phyloP scores from a whole-genome alignment of 495 filamentous ascomycete genomes.

The Annulohypoxylon stygium region DNA sequence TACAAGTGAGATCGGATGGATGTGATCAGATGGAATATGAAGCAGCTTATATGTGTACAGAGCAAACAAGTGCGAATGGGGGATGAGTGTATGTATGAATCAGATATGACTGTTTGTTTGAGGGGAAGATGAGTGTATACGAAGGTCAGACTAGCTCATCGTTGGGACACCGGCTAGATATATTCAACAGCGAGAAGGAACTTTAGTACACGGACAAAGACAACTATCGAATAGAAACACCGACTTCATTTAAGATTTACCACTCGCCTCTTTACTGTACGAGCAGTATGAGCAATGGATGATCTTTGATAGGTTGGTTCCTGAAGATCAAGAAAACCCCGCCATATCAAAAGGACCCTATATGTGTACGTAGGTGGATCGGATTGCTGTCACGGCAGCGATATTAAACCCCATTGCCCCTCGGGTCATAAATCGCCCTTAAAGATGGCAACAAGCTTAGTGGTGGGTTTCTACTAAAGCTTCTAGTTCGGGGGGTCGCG shows the following conservation, averaged over 20 bases:
- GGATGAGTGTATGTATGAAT: neutral
- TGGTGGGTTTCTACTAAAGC: constrained; percentile 27
- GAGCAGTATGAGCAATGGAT: constrained; percentile 43
- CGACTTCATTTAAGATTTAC: constrained; percentile 30
- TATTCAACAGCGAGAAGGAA: constrained; percentile 16
- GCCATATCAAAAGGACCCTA: constrained; percentile 41
- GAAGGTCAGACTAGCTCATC: constrained; percentile 2
- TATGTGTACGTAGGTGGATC: constrained; percentile 48
- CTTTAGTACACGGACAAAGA: constrained; percentile 9
- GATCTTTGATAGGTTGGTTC: constrained; percentile 35
- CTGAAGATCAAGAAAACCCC: constrained; percentile 42
- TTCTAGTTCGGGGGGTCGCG: constrained; percentile 10
- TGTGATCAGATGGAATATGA: neutral
- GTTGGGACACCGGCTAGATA: constrained; percentile 21
- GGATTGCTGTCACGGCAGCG: constrained; percentile 48
- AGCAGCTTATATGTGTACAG: constrained; percentile 8
- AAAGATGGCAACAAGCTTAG: constrained; percentile 16
- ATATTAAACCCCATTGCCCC: constrained; percentile 25
- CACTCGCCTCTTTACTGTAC: constrained; percentile 23
- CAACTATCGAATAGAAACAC: constrained; percentile 11
- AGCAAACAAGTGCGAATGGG: neutral
- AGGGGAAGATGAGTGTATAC: constrained; percentile 17
- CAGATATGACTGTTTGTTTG: neutral
- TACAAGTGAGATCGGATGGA: neutral
- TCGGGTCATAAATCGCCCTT: constrained; percentile 52